A percentile compares a stretch with the other conserved stretches of the same genome.
Evolutionary conservation across 108 stramenopile species (phyloP).

Genomic region (Skeletonema costatum): DNA sequence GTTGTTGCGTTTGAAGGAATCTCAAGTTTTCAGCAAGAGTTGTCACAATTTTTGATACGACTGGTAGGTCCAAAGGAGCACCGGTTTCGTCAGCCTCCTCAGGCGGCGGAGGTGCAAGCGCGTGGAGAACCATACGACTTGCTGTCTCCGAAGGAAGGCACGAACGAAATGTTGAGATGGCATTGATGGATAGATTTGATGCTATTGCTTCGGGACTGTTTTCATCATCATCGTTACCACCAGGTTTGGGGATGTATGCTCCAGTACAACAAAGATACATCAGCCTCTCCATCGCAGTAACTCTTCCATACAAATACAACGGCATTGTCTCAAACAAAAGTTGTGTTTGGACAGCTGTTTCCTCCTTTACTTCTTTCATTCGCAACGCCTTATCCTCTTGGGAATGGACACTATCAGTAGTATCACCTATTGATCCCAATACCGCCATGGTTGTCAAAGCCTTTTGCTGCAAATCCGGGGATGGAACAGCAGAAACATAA

Average conservation of each 20-base stretch:
- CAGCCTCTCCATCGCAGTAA: slow-evolving; percentile 66
- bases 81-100: slow-evolving; percentile 35
- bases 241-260: slow-evolving; percentile 39
- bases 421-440: slow-evolving; percentile 49
- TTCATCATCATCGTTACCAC: slow-evolving; percentile 31
- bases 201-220: slow-evolving; percentile 56
- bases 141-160: slow-evolving; percentile 49
- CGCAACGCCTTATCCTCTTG: neutral
- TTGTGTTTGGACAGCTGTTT: slow-evolving; percentile 27
- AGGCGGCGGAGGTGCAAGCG: slow-evolving; percentile 75
- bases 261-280: slow-evolving; percentile 78
- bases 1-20: slow-evolving; percentile 19
- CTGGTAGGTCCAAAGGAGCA: slow-evolving; percentile 37
- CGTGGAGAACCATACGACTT: slow-evolving; percentile 65
- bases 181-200: slow-evolving; percentile 45
- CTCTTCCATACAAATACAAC: slow-evolving; percentile 41
- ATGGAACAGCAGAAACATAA: slow-evolving; percentile 63
- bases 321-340: slow-evolving; percentile 50
- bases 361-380: slow-evolving; percentile 27
- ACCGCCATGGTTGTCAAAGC: slow-evolving; percentile 63
- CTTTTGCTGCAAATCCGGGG: slow-evolving; percentile 59
- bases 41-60: slow-evolving; percentile 66
- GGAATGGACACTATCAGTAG: neutral
- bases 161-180: slow-evolving; percentile 46
- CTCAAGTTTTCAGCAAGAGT: slow-evolving; percentile 65